Base-by-base conservation (phyloP, 2,329 filamentous ascomycete genomes). In the Xylariaceae sp. region DNA sequence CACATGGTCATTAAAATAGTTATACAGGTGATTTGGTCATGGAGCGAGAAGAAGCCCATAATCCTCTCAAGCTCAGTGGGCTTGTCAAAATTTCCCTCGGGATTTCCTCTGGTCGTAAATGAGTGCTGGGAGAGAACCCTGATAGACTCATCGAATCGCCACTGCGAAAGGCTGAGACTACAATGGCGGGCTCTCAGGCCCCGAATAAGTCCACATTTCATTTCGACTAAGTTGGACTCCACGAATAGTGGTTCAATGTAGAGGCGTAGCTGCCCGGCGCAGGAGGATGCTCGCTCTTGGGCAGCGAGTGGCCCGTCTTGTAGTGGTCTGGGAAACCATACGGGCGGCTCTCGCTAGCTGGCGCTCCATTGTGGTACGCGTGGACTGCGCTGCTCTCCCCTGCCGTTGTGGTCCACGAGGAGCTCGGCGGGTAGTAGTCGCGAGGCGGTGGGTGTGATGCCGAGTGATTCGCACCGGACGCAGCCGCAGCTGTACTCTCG, bases 231-330 rank as follows among this genome's bases (percentile, higher is more conserved):
- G 70, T 74, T 38, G 69, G 64, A 49, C 71, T 77, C 77, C 77
- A 80, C 24, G 74, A 76, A 56, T 80, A 80, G 55, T 78, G 72
- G 55, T 69, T 72, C 59, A 78, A 65, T 37, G 63, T 64, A 41
- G 72, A 69, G 43, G 73, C 74, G 12, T 73, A 73, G 15, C 65
- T 66, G 3, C 66, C 63, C 12, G 69, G 63, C 9, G 68, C 63
- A 19, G 65, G 56, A 13, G 61, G 56, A 38, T 60, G 61, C 11
- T 63, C 61, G 31, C 56, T 63, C 42, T 63, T 59, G 22, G 66
- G 60, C 33, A 62, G 54, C 29, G 54, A 53, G 44, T 61, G 57
- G 12, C 62, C 60, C 11, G 59, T 54, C 55, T 74, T 73, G 57
- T 76, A 75, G 30, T 70, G 66, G 29, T 76, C 72, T 1, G 71